Percentiles rank a stretch among this genome's conserved stretches.
These are phyloP conservation scores for Chimonanthus salicifolius DNA, from an alignment of 164 flowering plant genomes.

Conservation along the genomic window DNA sequence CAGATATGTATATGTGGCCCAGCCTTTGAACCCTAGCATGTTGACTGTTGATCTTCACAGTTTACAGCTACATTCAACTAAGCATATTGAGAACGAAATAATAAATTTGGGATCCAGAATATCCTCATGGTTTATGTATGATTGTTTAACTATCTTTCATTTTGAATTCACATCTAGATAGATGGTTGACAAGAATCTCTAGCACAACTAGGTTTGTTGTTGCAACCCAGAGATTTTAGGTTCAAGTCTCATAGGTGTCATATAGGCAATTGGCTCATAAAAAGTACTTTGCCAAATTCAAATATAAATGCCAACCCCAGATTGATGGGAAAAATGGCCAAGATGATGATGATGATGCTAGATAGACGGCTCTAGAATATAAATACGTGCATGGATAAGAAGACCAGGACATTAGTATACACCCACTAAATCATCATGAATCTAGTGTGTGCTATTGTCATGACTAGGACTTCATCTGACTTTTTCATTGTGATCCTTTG, in stretches of 20 bases:
- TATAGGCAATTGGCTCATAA: too few species aligned
- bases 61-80: background rate
- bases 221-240: too few species aligned
- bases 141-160: background rate
- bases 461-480: slow-evolving; percentile 3
- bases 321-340: too few species aligned
- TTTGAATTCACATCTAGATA: too few species aligned
- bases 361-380: background rate
- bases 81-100: background rate
- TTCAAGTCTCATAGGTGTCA: too few species aligned
- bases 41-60: background rate
- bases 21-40: background rate
- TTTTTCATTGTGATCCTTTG: slow-evolving; percentile 16
- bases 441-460: background rate
- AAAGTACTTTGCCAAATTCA: too few species aligned
- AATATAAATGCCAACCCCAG: too few species aligned
- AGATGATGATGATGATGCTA: background rate
- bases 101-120: background rate
- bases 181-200: too few species aligned
- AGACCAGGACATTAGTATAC: background rate
- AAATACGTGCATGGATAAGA: background rate
- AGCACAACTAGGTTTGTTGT: too few species aligned
- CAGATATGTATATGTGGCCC: background rate
- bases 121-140: background rate
- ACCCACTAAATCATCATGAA: background rate